Evolutionary conservation across 23 red algal species (phyloP), one percentile per base, ranked within the genome.

Genomic region (Gracilaria gracilis): DNA sequence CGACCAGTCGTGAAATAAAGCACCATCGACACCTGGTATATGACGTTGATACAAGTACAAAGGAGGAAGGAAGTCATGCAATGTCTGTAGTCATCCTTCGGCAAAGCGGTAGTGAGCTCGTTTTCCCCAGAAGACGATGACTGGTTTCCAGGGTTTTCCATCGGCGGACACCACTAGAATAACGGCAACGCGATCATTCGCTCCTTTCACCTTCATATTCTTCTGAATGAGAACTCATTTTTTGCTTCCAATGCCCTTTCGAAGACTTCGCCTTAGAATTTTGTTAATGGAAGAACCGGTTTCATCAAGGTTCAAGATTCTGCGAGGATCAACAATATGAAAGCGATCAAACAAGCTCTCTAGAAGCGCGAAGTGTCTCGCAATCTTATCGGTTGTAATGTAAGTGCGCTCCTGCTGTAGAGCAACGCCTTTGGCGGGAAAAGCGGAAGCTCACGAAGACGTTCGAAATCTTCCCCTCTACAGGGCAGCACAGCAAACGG

Each of bases 41-140:
- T 86, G 61, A 39, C 15, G 23, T 61, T 71, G 83, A 86, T 86
- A 74, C 3, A 86, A 23, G 20, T 86, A 86, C 0, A 0, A 71
- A 20, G 83, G 83, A 35, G 61, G 61, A 0, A 74, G 83, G 17
- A 28, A 53, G 27, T 46, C 40, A 38, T 73, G 83, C 6, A 86
- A 16, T 25, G 59, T 71, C 48, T 72, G 21, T 35, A 71, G 0
- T 20, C 27, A n/a, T 17, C 61, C 83, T 29, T 72, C 17, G n/a
- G 72, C 64, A 46, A 24, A 37, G 39, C 62, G 17, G 23, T 69
- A 72, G 31, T n/a, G 51, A 57, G 0, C 12, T 20, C n/a, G 13
- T 42, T 40, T 69, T 21, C 83, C 59, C 29, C 40, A 37, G 27
- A 38, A 38, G 20, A 86, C 39, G 2, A 86, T 46, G 44, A 57